These are phyloP conservation scores for Sherardia arvensis DNA, from an alignment of 257 asterid genomes.

Conservation along the genomic window DNA sequence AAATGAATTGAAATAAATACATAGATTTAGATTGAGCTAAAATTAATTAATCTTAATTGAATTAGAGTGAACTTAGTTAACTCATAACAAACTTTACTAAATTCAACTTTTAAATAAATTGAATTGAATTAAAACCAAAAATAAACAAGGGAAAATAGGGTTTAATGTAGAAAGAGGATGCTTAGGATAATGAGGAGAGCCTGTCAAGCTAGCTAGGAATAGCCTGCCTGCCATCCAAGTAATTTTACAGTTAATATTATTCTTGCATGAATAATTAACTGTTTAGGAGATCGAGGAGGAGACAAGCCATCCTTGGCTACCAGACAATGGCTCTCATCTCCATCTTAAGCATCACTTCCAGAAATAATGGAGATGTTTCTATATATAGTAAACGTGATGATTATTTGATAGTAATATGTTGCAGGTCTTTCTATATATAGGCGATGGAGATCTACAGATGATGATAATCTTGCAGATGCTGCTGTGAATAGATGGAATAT, in stretches of 20 bases:
- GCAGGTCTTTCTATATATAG: slow-evolving; percentile 4
- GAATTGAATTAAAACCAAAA: too few species aligned
- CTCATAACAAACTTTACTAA: too few species aligned
- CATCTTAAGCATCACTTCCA: slow-evolving; percentile 14
- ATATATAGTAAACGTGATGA: not conserved
- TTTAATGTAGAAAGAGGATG: slow-evolving; percentile 4
- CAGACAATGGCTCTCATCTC: slow-evolving; percentile 5
- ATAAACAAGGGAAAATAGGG: too few species aligned
- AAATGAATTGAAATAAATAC: too few species aligned
- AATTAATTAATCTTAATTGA: too few species aligned
- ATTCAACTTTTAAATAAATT: too few species aligned
- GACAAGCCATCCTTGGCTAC: slow-evolving; percentile 21
- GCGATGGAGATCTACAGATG: not conserved
- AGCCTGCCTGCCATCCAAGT: slow-evolving; percentile 5
- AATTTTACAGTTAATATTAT: not conserved
- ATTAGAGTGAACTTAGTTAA: too few species aligned
- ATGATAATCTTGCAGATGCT: too few species aligned
- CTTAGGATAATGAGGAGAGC: slow-evolving; percentile 10
- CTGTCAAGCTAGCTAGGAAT: not conserved
- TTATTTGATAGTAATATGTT: not conserved
- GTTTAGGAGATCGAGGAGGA: not conserved
- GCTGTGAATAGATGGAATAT: not conserved
- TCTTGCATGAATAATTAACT: not conserved
- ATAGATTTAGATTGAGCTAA: too few species aligned
- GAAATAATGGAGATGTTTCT: not conserved